Conservation (phyloP, 2,329 filamentous ascomycete species). For the Fusarium poae region DNA sequence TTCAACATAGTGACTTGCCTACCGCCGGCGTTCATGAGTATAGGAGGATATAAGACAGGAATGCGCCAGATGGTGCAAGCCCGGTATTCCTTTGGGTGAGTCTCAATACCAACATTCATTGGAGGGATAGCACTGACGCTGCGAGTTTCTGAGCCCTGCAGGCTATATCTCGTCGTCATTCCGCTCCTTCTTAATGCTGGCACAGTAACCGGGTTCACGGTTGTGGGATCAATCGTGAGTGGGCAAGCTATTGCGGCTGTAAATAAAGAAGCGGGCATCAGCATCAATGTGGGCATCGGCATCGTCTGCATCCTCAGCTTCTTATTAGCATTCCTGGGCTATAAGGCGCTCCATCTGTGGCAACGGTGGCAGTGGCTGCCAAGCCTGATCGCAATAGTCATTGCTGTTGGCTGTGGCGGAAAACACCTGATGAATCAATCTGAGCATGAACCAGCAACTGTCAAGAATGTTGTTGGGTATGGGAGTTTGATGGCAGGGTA, state of each 20-base stretch:
- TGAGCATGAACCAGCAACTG: slow-evolving; percentile 54
- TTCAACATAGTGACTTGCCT: slow-evolving; percentile 67
- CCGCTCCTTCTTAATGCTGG: slow-evolving; percentile 68
- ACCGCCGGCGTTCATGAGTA: slow-evolving; percentile 68
- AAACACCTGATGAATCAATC: slow-evolving; percentile 62
- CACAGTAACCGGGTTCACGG: slow-evolving; percentile 69
- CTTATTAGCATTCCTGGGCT: slow-evolving; percentile 67
- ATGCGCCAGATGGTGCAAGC: slow-evolving; percentile 72
- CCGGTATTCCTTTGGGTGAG: slow-evolving; percentile 69
- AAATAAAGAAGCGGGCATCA: slow-evolving; percentile 58
- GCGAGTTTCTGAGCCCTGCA: slow-evolving; percentile 16
- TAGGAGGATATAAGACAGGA: slow-evolving; percentile 67
- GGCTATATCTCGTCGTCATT: slow-evolving; percentile 64
- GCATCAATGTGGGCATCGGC: slow-evolving; percentile 67
- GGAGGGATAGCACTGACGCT: slow-evolving; percentile 16
- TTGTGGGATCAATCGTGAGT: slow-evolving; percentile 68
- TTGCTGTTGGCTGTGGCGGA: slow-evolving; percentile 67
- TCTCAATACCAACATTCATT: not conserved
- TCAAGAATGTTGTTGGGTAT: slow-evolving; percentile 58
- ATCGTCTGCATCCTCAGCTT: slow-evolving; percentile 67
- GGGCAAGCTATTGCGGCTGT: slow-evolving; percentile 66
- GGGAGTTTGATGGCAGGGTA: slow-evolving; percentile 64
- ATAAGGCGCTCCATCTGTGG: slow-evolving; percentile 65
- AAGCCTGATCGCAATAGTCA: slow-evolving; percentile 64
- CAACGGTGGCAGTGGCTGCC: slow-evolving; percentile 70